Conservation (phyloP, 768 basidiomycete genomes). For the Paxillus involutus region DNA sequence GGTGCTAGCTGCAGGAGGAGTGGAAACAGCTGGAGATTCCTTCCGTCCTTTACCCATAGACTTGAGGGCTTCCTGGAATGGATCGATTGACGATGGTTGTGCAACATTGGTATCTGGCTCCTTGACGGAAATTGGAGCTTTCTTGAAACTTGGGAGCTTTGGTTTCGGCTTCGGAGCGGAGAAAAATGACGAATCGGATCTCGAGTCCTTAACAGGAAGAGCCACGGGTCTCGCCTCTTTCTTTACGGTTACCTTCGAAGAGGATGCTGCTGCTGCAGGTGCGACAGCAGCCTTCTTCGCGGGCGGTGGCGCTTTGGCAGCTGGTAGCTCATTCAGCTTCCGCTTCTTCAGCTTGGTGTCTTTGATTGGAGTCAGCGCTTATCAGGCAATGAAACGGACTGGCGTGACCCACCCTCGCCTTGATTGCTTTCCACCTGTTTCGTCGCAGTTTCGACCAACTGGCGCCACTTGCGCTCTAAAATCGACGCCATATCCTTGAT, state of each 20-base stretch:
- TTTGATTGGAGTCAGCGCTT: constrained; percentile 30
- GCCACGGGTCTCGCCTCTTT: constrained; percentile 47
- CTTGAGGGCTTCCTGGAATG: constrained; percentile 82
- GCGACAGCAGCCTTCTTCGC: constrained; percentile 63
- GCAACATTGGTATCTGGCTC: constrained; percentile 61
- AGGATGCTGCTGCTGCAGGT: constrained; percentile 12
- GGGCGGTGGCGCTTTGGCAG: constrained; percentile 51
- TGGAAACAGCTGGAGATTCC: constrained; percentile 60
- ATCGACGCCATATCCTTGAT: constrained; percentile 93
- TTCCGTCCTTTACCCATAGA: constrained; percentile 64
- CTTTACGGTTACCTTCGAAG: constrained; percentile 45
- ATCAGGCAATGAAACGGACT: constrained; percentile 32
- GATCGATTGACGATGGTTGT: constrained; percentile 74
- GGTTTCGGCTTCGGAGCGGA: constrained; percentile 84
- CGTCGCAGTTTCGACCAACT: constrained; percentile 53
- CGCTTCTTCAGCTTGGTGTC: constrained; percentile 72
- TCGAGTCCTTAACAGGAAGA: constrained; percentile 64
- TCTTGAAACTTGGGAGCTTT: constrained; percentile 85
- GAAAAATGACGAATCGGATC: constrained; percentile 87
- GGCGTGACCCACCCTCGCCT: constrained; percentile 74
- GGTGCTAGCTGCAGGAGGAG: constrained; percentile 46
- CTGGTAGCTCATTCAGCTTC: constrained; percentile 55
- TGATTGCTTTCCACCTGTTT: constrained; percentile 43
- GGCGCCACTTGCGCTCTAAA: constrained; percentile 82
- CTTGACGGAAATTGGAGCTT: constrained; percentile 55